Conservation (phyloP, 441 rosid genomes). For the Pelargonium citronellum region DNA sequence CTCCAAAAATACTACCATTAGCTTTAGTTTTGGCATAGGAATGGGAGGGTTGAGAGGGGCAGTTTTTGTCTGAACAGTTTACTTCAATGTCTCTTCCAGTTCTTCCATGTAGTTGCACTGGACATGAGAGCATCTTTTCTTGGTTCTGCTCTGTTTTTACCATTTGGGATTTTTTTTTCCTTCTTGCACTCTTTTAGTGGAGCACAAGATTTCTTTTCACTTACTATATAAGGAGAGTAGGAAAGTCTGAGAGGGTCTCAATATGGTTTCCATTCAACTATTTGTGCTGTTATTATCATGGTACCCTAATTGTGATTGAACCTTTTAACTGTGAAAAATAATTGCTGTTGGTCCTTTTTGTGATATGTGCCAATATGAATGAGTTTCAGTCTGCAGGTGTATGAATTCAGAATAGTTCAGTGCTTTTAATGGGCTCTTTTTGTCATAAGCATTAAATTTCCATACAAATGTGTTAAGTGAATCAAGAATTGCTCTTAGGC, state of each 20-base stretch:
- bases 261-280: background rate
- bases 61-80: background rate
- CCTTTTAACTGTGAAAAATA: background rate
- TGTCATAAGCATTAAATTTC: no score
- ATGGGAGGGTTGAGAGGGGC: background rate
- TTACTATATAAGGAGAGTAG: background rate
- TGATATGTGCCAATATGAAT: background rate
- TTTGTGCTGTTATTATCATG: background rate
- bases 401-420: no score
- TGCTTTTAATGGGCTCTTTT: no score
- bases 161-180: background rate
- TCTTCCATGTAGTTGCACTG: no score
- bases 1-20: background rate
- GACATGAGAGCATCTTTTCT: background rate
- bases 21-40: background rate
- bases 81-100: no score
- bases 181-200: background rate
- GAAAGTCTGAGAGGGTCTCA: no score
- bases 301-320: no score
- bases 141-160: background rate
- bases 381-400: no score
- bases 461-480: no score
- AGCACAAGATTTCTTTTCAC: background rate
- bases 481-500: no score
- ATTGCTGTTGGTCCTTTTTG: background rate